A percentile compares a stretch with the other conserved stretches of the same genome.
phyloP scores from a whole-genome alignment of 176 grass and related monocot species.

The Guadua angustifolia region DNA sequence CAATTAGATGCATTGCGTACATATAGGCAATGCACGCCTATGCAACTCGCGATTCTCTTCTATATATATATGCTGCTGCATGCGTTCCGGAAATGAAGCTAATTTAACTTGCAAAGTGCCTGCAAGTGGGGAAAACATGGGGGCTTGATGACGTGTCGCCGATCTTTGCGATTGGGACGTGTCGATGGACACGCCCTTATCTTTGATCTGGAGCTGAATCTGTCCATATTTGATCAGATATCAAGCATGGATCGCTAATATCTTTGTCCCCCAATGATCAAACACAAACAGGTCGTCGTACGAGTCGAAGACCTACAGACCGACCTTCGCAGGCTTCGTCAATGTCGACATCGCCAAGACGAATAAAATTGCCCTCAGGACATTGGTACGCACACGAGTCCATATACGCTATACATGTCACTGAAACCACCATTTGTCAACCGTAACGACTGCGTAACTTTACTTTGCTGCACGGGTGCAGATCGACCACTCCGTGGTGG shows the following conservation, averaged over 20 bases:
- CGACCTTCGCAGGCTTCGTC: slow-evolving; percentile 61
- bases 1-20: too few species aligned
- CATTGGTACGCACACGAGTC: slow-evolving; percentile 12
- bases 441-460: not conserved
- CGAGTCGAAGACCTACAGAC: slow-evolving; percentile 38
- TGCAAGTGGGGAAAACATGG: not conserved
- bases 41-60: not conserved
- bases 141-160: too few species aligned
- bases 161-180: not conserved
- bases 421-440: not conserved
- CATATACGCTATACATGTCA: not conserved
- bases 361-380: slow-evolving; percentile 33
- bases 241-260: not conserved
- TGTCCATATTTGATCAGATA: not conserved
- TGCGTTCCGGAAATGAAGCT: too few species aligned
- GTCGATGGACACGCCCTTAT: not conserved
- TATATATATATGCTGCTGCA: not conserved
- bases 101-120: not conserved
- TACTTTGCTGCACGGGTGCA: not conserved
- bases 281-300: slow-evolving; percentile 17
- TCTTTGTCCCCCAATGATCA: not conserved
- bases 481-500: slow-evolving; percentile 63
- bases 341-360: slow-evolving; percentile 38
- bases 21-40: not conserved
- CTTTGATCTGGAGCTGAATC: not conserved